Base-by-base conservation (phyloP, 331 rosid species). In the Spiraea crenata region DNA sequence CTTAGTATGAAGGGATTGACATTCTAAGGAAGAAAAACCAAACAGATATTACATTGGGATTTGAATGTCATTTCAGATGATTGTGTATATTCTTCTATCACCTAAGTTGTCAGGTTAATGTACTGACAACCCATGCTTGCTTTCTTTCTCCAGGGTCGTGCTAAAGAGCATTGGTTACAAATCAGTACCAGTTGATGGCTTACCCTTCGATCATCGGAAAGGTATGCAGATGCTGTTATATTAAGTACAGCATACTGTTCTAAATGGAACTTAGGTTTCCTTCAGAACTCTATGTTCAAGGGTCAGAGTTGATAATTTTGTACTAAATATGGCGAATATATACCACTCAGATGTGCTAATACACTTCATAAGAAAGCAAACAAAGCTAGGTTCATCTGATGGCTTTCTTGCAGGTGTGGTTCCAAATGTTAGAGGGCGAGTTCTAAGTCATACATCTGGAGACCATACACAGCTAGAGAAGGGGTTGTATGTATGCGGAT, bases 111-210 rank as follows among this genome's bases (percentile, higher is more conserved):
- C 31, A 0, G 31, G 31, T 25, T 17, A 47, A 60, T 45, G 48
- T 44, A 49, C 63, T 63, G 46, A 74, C 46, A 71, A 48, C 41
- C 8, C 65, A 15, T 77, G 45, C 69, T 79, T 81, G 42, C 48
- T 39, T 44, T 46, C 63, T 71, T 64, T 79, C 25, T 74, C 76
- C 77, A 93, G 99, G 91, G 70, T 91, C 85, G 93, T 78, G 63
- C 83, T 87, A 41, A 91, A 91, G 93, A 91, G 99, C 87, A 91
- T 95, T 79, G 99, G 96, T 55, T 95, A 91, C 82, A 95, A 86
- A 85, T 89, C 97, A 63, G 59, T 86, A 77, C 91, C 92, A 7
- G 89, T 88, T 50, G 88, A 87, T 71, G 99, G 93, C 77, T 79
- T 95, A 46, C 95, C 92, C 73, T 95, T 95, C 55, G 91, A 91